A percentile compares a stretch with the other conserved stretches of the same genome.
phyloP scores from a whole-genome alignment of 1,284 basidiomycete genomes.

The Butyriboletus appendiculatus region DNA sequence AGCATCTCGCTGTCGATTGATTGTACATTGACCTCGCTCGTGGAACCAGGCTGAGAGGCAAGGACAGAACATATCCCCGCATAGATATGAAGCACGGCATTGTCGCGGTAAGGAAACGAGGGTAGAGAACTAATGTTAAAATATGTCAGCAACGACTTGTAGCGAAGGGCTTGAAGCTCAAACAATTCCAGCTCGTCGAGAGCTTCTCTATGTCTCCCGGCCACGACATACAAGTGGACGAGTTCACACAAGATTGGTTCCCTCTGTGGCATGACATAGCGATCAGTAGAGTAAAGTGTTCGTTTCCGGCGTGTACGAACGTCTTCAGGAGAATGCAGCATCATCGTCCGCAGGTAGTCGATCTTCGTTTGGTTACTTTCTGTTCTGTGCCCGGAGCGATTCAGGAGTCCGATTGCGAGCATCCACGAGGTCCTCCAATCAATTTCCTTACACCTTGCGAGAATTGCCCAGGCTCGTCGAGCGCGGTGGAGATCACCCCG shows the following conservation, averaged over 20 bases:
- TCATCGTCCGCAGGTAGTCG: constrained; percentile 67
- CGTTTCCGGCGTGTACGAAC: constrained; percentile 41
- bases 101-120: constrained; percentile 83
- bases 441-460: constrained; percentile 83
- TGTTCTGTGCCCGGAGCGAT: constrained; percentile 33
- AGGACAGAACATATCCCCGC: constrained; percentile 76
- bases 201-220: constrained; percentile 63
- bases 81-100: constrained; percentile 76
- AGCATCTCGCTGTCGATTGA: constrained; percentile 37
- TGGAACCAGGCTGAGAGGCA: constrained; percentile 44
- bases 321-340: constrained; percentile 64
- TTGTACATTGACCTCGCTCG: constrained; percentile 4
- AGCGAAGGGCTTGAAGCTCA: constrained; percentile 27
- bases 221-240: constrained; percentile 63
- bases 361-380: constrained; percentile 42
- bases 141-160: constrained; percentile 6
- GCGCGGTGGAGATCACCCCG: constrained; percentile 69
- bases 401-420: constrained; percentile 63
- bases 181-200: constrained; percentile 86
- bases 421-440: constrained; percentile 78
- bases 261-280: constrained; percentile 48
- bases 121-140: constrained; percentile 66
- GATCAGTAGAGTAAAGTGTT: constrained; percentile 15
- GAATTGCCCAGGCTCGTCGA: constrained; percentile 74
- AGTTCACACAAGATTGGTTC: constrained; percentile 76